Conservation (phyloP, 2,329 filamentous ascomycete species). For the Hyphodiscus sp. region DNA sequence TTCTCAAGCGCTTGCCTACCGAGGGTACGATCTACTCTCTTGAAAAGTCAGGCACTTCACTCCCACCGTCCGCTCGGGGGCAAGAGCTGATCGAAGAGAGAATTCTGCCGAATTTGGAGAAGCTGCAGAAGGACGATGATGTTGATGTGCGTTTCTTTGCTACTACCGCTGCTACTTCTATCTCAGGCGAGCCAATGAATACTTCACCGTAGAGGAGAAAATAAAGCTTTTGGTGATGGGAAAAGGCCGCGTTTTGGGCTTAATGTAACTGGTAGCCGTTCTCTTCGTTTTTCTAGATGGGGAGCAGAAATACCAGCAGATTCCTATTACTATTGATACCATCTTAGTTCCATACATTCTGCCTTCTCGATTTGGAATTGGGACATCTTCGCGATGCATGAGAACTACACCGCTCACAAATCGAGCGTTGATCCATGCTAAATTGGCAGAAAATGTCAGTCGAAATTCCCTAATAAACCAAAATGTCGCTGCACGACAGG, state of each 20-base stretch:
- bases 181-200: constrained; percentile 45
- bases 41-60: constrained; percentile 66
- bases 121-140: constrained; percentile 94
- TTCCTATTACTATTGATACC: constrained; percentile 9
- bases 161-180: constrained; percentile 67
- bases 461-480: not conserved
- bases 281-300: constrained; percentile 28
- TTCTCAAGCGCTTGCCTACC: constrained; percentile 85
- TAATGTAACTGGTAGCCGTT: constrained; percentile 18
- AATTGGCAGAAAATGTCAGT: not conserved
- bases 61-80: constrained; percentile 60
- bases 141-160: constrained; percentile 98
- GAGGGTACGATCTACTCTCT: constrained; percentile 79
- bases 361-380: no score
- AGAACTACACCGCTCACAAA: not conserved
- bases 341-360: not conserved
- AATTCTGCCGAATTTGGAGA: constrained; percentile 84
- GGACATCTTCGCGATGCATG: not conserved
- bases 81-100: constrained; percentile 78
- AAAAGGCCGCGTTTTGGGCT: constrained; percentile 23
- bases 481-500: not conserved
- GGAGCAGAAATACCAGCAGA: constrained; percentile 30
- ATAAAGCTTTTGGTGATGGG: constrained; percentile 20
- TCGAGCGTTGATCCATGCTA: not conserved
- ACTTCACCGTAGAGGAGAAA: constrained; percentile 38